phyloP scores from a whole-genome alignment of 495 filamentous ascomycete species.

The Oleoguttula mirabilis region DNA sequence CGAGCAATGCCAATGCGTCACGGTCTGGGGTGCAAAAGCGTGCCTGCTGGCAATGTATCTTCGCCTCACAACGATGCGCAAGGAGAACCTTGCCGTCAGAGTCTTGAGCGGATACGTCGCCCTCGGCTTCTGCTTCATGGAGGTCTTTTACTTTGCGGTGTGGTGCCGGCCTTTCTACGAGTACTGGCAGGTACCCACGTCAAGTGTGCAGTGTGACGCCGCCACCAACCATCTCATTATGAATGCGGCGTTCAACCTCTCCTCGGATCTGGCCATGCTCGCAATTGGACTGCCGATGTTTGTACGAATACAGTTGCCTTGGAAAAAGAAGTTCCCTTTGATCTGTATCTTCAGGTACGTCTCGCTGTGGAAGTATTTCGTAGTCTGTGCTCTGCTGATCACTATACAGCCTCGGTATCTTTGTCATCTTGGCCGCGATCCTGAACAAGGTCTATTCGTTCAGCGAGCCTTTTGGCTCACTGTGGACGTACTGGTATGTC shows the following conservation, averaged over 20 bases:
- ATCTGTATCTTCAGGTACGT: too few species aligned
- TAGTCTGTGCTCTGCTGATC: too few species aligned
- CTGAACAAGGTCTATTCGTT: constrained; percentile 60
- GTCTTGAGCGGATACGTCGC: constrained; percentile 42
- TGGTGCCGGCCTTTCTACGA: constrained; percentile 51
- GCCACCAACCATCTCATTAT: constrained; percentile 49
- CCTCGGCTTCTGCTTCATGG: constrained; percentile 46
- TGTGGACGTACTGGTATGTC: constrained; percentile 58
- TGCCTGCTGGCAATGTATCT: constrained; percentile 44
- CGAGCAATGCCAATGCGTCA: constrained; percentile 37
- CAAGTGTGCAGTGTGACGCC: constrained; percentile 26
- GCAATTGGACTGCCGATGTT: constrained; percentile 48
- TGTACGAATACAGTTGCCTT: constrained; percentile 40
- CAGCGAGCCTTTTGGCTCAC: constrained; percentile 38
- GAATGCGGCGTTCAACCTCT: constrained; percentile 54
- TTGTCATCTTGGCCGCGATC: constrained; percentile 50
- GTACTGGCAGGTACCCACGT: constrained; percentile 30
- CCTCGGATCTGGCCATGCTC: constrained; percentile 52
- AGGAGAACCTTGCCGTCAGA: constrained; percentile 42
- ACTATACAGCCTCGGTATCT: constrained; percentile 45
- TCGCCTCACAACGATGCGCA: constrained; percentile 37
- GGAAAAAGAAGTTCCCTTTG: too few species aligned
- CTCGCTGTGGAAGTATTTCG: too few species aligned
- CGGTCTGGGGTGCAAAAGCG: constrained; percentile 42
- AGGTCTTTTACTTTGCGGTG: constrained; percentile 50